Conservation (phyloP, 73 alveolate genomes). For the Symbiodinium natans region DNA sequence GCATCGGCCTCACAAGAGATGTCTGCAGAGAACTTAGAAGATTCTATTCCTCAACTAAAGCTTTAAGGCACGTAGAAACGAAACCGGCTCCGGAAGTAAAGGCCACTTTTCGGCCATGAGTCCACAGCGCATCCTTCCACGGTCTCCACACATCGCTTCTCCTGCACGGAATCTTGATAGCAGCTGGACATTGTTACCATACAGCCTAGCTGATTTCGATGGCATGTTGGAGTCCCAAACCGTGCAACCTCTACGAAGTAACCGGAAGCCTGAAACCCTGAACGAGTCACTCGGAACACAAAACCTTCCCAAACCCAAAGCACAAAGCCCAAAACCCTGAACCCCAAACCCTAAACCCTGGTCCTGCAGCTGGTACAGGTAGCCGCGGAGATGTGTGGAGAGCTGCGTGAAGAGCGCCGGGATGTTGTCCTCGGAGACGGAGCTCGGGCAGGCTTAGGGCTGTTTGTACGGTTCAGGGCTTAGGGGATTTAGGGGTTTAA, state of each 20-base stretch:
- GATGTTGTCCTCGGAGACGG: background rate
- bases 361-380: background rate
- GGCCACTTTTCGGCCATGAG: background rate
- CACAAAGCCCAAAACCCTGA: background rate
- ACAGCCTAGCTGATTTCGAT: no score
- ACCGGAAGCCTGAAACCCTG: background rate
- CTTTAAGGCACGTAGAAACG: no score
- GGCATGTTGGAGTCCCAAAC: no score
- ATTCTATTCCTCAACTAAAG: no score
- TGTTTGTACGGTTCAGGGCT: background rate
- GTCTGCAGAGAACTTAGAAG: no score
- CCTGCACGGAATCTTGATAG: background rate
- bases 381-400: background rate
- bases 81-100: no score
- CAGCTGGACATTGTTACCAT: no score
- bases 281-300: no score
- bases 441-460: background rate
- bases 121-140: background rate
- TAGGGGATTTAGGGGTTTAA: background rate
- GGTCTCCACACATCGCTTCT: background rate
- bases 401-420: conserved; percentile 4
- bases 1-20: no score
- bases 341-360: background rate
- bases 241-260: no score
- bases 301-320: background rate